phyloP scores from a whole-genome alignment of 176 grass and related monocot species.

The Puya raimondii region DNA sequence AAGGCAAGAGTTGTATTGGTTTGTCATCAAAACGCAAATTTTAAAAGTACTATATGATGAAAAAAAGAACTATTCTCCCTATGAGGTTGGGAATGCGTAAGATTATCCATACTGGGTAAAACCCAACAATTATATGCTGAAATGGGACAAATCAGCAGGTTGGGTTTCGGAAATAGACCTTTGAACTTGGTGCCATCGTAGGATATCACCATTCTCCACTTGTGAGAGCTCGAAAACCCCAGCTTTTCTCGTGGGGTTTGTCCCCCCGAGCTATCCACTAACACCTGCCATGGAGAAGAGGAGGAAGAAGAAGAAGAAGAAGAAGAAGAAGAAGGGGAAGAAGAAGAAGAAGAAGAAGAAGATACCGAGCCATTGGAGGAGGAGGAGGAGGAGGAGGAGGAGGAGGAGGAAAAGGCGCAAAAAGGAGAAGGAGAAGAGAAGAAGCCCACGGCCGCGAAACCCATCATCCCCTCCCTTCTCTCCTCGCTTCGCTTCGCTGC shows the following conservation, averaged over 20 bases:
- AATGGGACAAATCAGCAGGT: background rate
- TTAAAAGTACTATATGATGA: no score
- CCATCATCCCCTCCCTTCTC: conserved; percentile 27
- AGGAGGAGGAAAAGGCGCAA: conserved; percentile 9
- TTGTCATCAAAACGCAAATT: no score
- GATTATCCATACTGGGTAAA: background rate
- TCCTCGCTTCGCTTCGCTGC: background rate
- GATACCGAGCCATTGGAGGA: conserved; percentile 11
- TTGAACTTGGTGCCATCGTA: conserved; percentile 87
- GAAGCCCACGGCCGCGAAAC: conserved; percentile 24
- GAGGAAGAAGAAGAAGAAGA: background rate
- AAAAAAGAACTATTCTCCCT: no score
- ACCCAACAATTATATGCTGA: background rate
- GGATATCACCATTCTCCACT: conserved; percentile 80
- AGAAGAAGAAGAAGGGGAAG: background rate
- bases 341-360: background rate
- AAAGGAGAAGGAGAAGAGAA: conserved; percentile 11
- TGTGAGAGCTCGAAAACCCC: conserved; percentile 16
- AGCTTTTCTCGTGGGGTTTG: conserved; percentile 6
- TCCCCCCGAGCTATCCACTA: conserved; percentile 5
- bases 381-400: conserved; percentile 6
- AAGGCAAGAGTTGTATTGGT: no score
- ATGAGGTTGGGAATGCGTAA: background rate
- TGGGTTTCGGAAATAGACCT: conserved; percentile 28
- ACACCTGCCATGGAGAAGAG: background rate